Evolutionary conservation across 257 asterid species (phyloP), one percentile per base, ranked within the genome.

Genomic region (Echium plantagineum): DNA sequence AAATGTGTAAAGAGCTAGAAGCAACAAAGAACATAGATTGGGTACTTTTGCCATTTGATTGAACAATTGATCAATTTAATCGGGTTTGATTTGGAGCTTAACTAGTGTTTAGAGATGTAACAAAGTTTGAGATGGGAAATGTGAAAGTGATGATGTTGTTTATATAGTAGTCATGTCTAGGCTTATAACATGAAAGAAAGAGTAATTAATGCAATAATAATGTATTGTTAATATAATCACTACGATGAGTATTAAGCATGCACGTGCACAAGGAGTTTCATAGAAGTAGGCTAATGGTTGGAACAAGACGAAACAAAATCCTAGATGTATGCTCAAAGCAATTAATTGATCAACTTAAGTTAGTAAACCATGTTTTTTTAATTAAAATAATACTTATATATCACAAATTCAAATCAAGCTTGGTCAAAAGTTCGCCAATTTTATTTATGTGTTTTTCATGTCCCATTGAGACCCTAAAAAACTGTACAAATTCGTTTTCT

Each of bases 1-100:
- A 38, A 46, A 5, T 22, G 22, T 20, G 6, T 61, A 64, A 24
- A 72, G 13, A 32, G 72, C 66, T 20, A 80, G 46, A 12, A 69
- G 66, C 4, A 77, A 32, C 19, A 67, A 60, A 58, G 75, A n/a
- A 18, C 13, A 68, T 3, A 26, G 16, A 42, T 59, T 47, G 42
- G 63, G 68, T 78, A 76, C 72, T 15, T 35, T 42, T 66, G 13
- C 2, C 31, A 0, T 48, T 2, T 32, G 2, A 18, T 10, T 42
- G 51, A 13, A 4, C 42, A 21, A 24, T 58, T 42, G 46, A 35
- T 35, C 5, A 35, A 12, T 35, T 35, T 3, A 9, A 35, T 35
- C 9, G 10, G 12, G 13, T 35, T 35, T 28, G 5, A 28, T 53
- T 28, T 57, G 24, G 61, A 49, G 60, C 47, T 31, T 13, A 15